Evolutionary conservation across 441 rosid species (phyloP).

Genomic region (Corymbia citriodora): DNA sequence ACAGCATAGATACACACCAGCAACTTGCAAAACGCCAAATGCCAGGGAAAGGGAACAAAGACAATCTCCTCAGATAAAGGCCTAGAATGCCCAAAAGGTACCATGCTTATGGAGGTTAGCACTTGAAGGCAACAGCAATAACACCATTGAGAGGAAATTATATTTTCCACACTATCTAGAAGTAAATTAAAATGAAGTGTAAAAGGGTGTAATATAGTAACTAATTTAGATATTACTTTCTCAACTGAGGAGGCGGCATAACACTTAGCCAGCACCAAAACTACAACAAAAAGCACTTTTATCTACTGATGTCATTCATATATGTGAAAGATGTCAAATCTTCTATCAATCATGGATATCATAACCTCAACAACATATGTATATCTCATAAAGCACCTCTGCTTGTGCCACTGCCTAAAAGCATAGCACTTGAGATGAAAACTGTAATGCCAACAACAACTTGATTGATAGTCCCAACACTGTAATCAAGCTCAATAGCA

Average conservation of each 20-base stretch:
- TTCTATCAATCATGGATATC: neutral
- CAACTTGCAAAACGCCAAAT: neutral
- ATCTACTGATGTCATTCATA: neutral
- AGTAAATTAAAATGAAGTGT: neutral
- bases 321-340: neutral
- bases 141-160: neutral
- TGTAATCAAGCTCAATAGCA: neutral
- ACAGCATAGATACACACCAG: neutral
- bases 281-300: neutral
- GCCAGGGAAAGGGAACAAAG: neutral
- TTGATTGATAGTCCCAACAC: neutral
- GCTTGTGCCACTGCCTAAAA: neutral
- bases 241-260: neutral
- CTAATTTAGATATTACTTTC: neutral
- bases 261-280: neutral
- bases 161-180: neutral
- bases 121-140: neutral
- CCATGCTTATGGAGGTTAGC: neutral
- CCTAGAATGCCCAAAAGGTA: neutral
- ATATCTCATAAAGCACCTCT: neutral
- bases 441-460: neutral
- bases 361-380: neutral
- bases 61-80: neutral
- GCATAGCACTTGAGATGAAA: neutral
- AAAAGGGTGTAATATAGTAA: neutral